Base-by-base conservation (phyloP, 2,329 filamentous ascomycete genomes). In the Aureobasidium namibiae region DNA sequence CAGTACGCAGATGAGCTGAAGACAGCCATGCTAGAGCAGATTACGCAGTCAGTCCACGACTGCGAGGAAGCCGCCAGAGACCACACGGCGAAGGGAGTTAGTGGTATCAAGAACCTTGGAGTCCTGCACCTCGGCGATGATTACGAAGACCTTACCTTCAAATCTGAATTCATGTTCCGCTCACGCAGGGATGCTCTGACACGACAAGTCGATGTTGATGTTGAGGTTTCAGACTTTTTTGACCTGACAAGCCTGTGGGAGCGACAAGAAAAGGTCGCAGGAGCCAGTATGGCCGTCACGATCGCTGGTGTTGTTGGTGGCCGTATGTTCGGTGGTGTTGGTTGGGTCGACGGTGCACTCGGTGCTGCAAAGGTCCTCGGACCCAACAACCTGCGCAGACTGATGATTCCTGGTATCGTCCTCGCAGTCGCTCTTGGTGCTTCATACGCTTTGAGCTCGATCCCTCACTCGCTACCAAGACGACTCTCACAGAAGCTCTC, bases 1-100 rank as follows among this genome's bases (percentile, higher is more conserved):
- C 83, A 91, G 64, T 99, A 95, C 69, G 94, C 94, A 2, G 94
- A 99, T 64, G 90, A 95, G 62, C 79, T 97, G 63, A 95, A 95
- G 73, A 81, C 87, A 63, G 92, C 91, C 4, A 97, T 99, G 87
- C 80, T 99, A 14, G 85, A 91, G 23, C 86, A 92, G 66, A 92
- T 99, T 48, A 84, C 91, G 2, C 82, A 86, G 9, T 87, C 89
- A 0, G 91, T 97, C 9, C 79, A 80, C 3, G 75, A 79, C 36
- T 96, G 90, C 67, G 94, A 99, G 75, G 88, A 96, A 61, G 83
- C 89, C 64, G 94, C 91, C n/a, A 85, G 92, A 14, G 76, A 75
- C 33, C 86, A 85, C 75, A 90, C 92, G 0, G 85, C 92, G 0
- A 76, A 82, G 56, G 90, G 94, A 18, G 92, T 97, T 65, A 89